Evolutionary conservation across 176 grass and related monocot genomes (phyloP), one percentile per base, ranked within the genome.

Genomic region (Cymbopogon citratus): DNA sequence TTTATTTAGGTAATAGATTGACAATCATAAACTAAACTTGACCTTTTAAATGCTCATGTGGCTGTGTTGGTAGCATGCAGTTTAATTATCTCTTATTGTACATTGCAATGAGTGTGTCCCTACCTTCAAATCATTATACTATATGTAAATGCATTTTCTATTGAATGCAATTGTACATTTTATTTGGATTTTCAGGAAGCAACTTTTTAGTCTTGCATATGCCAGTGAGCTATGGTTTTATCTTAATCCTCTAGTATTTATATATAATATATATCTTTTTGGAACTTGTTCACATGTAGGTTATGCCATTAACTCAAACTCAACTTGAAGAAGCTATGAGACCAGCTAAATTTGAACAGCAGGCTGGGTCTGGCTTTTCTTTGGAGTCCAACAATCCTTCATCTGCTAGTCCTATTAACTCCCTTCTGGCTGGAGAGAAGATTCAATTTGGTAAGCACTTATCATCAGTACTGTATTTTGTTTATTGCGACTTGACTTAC

Each of bases 311-410:
- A 83, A 99, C 96, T 39, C 96, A 99, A 83, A 91, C 87, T 91
- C 92, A 99, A 85, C 96, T 99, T 75, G 96, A 99, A 29, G 92
- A 99, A 93, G 96, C 96, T 80, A 99, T 99, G 96, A 86, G 79
- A 49, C 87, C 92, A 77, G 87, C 75, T 86, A 89, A 91, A 43
- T 91, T 93, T 89, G 92, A 92, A 77, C 85, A 82, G 46, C 84
- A 88, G 78, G 78, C 84, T 71, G 60, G 77, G 66, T 79, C 89
- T 29, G 61, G 52, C 46, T 89, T 92, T 81, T 87, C 81, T 82
- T 84, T 91, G 77, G 92, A 95, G 60, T 67, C 92, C 71, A 90
- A 66, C 70, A 93, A 89, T 46, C 43, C 83, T 82, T 89, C 84
- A 75, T 94, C 86, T 75, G 40, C 81, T 85, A 95, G 85, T 70